A percentile compares a stretch with the other conserved stretches of the same genome.
These are phyloP conservation scores for Penicillium robsamsonii DNA, from an alignment of 495 filamentous ascomycete genomes.

Conservation along the genomic window DNA sequence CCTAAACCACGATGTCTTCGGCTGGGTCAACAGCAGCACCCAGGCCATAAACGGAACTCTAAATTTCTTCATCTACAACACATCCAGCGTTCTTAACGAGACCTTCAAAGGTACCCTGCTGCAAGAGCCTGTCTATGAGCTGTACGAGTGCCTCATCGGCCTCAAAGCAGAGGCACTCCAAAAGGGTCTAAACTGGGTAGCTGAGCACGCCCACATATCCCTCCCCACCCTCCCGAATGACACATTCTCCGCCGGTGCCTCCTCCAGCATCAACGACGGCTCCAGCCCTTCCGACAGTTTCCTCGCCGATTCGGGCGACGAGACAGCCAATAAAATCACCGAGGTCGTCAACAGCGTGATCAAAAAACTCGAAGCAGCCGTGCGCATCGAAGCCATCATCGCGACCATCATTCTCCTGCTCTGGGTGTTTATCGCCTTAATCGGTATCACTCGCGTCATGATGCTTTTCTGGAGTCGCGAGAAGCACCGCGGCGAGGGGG, in stretches of 20 bases:
- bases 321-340: constrained; percentile 76
- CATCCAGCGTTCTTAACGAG: constrained; percentile 63
- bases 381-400: constrained; percentile 75
- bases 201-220: constrained; percentile 76
- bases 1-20: constrained; percentile 81
- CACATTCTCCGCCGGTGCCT: constrained; percentile 79
- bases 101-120: constrained; percentile 82
- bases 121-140: constrained; percentile 64
- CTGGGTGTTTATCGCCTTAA: constrained; percentile 73
- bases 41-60: constrained; percentile 80
- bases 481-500: constrained; percentile 48
- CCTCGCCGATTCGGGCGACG: constrained; percentile 65
- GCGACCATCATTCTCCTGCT: constrained; percentile 64
- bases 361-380: constrained; percentile 57
- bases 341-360: constrained; percentile 67
- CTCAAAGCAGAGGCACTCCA: constrained; percentile 74
- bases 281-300: constrained; percentile 59
- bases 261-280: constrained; percentile 54
- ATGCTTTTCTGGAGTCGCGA: constrained; percentile 44
- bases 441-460: constrained; percentile 66
- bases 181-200: constrained; percentile 84
- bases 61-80: constrained; percentile 73
- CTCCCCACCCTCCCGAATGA: constrained; percentile 77
- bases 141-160: constrained; percentile 74
- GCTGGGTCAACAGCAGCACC: constrained; percentile 85